Evolutionary conservation across 352 stramenopile species (phyloP).

Genomic region (Globisporangium nunn): DNA sequence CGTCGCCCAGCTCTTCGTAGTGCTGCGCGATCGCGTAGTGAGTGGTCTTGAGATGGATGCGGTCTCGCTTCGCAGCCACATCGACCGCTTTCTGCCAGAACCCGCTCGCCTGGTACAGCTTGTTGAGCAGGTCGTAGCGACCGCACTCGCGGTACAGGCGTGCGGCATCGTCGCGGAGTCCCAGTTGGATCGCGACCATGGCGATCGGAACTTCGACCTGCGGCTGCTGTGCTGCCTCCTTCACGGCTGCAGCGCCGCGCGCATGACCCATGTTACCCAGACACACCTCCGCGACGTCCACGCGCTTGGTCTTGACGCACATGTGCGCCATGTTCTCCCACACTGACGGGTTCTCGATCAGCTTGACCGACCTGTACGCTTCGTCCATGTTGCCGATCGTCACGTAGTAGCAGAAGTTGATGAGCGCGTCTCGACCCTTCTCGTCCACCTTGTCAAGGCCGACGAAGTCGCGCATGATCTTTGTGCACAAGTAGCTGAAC

Average conservation of each 20-base stretch:
- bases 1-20: slow-evolving; percentile 83
- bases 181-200: slow-evolving; percentile 91
- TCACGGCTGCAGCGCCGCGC: slow-evolving; percentile 84
- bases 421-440: slow-evolving; percentile 76
- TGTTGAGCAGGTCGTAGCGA: slow-evolving; percentile 90
- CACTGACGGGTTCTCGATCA: slow-evolving; percentile 89
- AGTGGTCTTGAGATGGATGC: slow-evolving; percentile 90
- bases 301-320: slow-evolving; percentile 93
- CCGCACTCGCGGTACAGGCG: slow-evolving; percentile 88
- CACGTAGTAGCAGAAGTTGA: slow-evolving; percentile 95
- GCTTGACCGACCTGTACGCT: slow-evolving; percentile 89
- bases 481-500: slow-evolving; percentile 53
- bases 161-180: slow-evolving; percentile 87
- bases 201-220: slow-evolving; percentile 82
- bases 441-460: slow-evolving; percentile 87
- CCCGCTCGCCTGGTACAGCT: slow-evolving; percentile 86
- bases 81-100: slow-evolving; percentile 90
- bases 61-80: slow-evolving; percentile 82
- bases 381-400: slow-evolving; percentile 95
- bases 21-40: slow-evolving; percentile 87
- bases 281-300: slow-evolving; percentile 93
- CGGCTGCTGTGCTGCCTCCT: slow-evolving; percentile 56
- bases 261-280: slow-evolving; percentile 93
- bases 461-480: slow-evolving; percentile 93
- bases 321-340: slow-evolving; percentile 97